A percentile compares a stretch with the other conserved stretches of the same genome.
These are phyloP conservation scores for Akanthomyces uredinophilus DNA, from an alignment of 2,329 filamentous ascomycete species.

Conservation along the genomic window DNA sequence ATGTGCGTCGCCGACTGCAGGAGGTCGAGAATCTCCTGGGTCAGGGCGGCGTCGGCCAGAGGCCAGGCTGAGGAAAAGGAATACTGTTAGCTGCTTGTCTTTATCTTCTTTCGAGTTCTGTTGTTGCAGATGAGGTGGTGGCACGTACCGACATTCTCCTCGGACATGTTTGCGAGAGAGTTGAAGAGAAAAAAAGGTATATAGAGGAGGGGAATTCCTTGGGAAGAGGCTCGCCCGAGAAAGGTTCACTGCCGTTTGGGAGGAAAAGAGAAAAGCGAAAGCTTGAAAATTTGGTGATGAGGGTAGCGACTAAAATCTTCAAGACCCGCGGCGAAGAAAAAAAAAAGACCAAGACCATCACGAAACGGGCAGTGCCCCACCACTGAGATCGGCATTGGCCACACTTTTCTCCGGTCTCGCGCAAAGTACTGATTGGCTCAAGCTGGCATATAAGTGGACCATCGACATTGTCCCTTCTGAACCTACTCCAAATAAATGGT, in stretches of 20 bases:
- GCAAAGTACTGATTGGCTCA: background rate
- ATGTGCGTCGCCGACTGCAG: slow-evolving; percentile 64
- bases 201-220: slow-evolving; percentile 8
- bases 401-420: slow-evolving; percentile 6
- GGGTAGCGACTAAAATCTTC: background rate
- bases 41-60: slow-evolving; percentile 66
- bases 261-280: slow-evolving; percentile 15
- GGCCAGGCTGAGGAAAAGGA: slow-evolving; percentile 55
- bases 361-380: background rate
- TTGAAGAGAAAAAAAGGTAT: background rate
- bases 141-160: slow-evolving; percentile 23
- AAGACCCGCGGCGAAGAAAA: slow-evolving; percentile 7
- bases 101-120: too few species aligned
- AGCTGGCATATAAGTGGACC: background rate
- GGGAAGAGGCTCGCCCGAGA: slow-evolving; percentile 28
- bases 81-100: background rate
- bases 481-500: too few species aligned
- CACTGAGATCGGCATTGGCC: background rate
- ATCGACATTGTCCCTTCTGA: background rate
- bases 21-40: slow-evolving; percentile 77
- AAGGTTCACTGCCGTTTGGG: slow-evolving; percentile 53
- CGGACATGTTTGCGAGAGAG: slow-evolving; percentile 20
- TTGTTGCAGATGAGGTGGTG: background rate
- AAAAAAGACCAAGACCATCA: slow-evolving; percentile 14
- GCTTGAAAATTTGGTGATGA: slow-evolving; percentile 14